phyloP scores from a whole-genome alignment of 1,139 yeast genomes.

The Sugiyamaella pinicola region DNA sequence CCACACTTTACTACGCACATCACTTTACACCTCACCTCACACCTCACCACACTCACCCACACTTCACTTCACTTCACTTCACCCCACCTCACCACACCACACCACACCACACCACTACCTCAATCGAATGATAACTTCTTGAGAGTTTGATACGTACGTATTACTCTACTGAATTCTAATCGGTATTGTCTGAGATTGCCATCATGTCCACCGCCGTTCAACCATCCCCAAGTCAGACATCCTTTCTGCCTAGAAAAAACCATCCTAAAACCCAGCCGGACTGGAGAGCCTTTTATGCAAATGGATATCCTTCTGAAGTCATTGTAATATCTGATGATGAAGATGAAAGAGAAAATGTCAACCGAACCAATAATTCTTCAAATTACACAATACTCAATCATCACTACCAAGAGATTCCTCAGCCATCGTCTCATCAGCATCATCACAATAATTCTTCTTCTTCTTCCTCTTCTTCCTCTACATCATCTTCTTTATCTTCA shows the following conservation, averaged over 20 bases:
- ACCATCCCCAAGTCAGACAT: conserved; percentile 18
- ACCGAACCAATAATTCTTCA: not conserved
- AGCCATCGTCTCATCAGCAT: conserved; percentile 7
- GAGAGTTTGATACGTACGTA: not conserved
- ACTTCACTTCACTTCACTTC: no score
- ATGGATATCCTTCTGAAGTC: conserved; percentile 42
- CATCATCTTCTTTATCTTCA: conserved; percentile 13
- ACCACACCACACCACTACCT: not conserved
- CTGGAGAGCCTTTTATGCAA: conserved; percentile 41
- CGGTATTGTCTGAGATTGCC: not conserved
- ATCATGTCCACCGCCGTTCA: conserved; percentile 23
- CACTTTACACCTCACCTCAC: no score
- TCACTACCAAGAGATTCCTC: conserved; percentile 9
- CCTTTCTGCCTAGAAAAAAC: not conserved
- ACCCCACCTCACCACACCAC: not conserved
- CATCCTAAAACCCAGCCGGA: conserved; percentile 25
- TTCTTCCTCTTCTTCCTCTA: conserved; percentile 4
- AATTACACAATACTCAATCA: conserved; percentile 2
- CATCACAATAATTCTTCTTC: conserved; percentile 13
- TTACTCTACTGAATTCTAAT: not conserved
- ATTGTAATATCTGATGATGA: conserved; percentile 42
- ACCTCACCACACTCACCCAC: no score
- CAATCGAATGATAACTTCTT: not conserved
- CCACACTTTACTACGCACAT: no score
- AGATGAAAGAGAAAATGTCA: conserved; percentile 27